Evolutionary conservation across 768 basidiomycete species (phyloP), one percentile per base, ranked within the genome.

Genomic region (Psilocybe subaeruginosa): DNA sequence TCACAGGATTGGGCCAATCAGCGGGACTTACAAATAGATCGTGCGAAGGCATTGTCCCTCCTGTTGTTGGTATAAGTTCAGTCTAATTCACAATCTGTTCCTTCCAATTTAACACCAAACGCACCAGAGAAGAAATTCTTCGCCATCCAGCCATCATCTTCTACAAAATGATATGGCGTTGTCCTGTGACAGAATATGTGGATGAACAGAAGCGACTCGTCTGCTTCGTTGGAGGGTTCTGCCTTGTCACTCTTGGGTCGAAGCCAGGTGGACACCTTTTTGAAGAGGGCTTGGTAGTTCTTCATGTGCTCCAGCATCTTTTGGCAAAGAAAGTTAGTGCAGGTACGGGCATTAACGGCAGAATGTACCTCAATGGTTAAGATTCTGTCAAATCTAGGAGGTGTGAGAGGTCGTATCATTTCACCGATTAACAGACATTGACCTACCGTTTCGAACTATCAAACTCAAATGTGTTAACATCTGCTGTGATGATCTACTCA

Each of bases 241-340:
- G 30, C 39, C 16, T 39, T 64, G 49, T 58, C 23, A 16, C 33
- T 35, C 16, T 71, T 75, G 4, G 85, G 82, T 30, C 81, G 77
- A 11, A 91, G 78, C 89, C 89, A 92, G 8, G 80, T 82, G 1
- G 86, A 81, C 31, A 90, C 71, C 69, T 90, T 90, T 55, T 75
- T 72, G 60, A 90, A 76, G 8, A 91, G 80, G 8, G 73, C 70
- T 58, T 88, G 76, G 73, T 90, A 90, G 68, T 89, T 89, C 74
- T 90, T 89, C 87, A 90, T 88, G 70, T 90, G 89, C 67, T 90
- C 88, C 64, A 89, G 88, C 86, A 88, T 87, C 84, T 86, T 55
- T 11, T 41, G 19, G 14, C 48, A 54, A 43, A 27, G 12, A 23
- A 23, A 23, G 51, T 46, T 46, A 57, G 53, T n/a, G 19, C n/a